Evolutionary conservation across 1,284 basidiomycete genomes (phyloP), one percentile per base, ranked within the genome.

Genomic region (Pseudozyma pruni): DNA sequence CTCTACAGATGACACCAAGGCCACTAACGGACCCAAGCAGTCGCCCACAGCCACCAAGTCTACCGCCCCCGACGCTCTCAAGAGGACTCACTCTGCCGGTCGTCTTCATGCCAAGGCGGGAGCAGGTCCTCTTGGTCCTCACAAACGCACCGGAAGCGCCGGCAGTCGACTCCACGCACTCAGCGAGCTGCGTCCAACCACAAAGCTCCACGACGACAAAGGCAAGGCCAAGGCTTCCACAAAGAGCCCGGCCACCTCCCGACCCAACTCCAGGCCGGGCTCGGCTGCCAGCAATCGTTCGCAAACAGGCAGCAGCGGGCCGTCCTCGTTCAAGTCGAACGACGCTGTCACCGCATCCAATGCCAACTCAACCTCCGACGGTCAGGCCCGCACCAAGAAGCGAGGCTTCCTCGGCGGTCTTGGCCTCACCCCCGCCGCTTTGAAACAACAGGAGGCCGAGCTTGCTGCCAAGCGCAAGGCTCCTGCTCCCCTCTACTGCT

Each of bases 141-240:
- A 72, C 40, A 72, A 72, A 38, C 69, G 72, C 31, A 76, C 70
- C 17, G 76, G 76, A 22, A 78, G 76, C 37, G 69, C 76, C 3
- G 75, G 58, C 6, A 67, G 68, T 42, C 66, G 76, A 0, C 64
- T 78, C 10, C 70, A 78, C 48, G 76, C 76, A 2, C 66, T 78
- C 16, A 76, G 73, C 70, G 75, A 78, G 53, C 59, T 78, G 20
- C 70, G 71, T 35, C 74, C 75, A 34, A 78, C 76, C 27, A 78
- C 75, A 19, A 78, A 77, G 42, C 54, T 77, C 19, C 48, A 75
- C 41, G 57, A 75, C 27, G 68, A 48, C 41, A 68, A 72, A 41
- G 58, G 40, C 16, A 69, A 74, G 38, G 49, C 4, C 20, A 59
- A 68, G 25, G 47, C 42, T 2, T n/a, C 44, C 19, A 20, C 42